These are phyloP conservation scores for Pleurotus tuber-regium DNA, from an alignment of 768 basidiomycete species.

Conservation along the genomic window DNA sequence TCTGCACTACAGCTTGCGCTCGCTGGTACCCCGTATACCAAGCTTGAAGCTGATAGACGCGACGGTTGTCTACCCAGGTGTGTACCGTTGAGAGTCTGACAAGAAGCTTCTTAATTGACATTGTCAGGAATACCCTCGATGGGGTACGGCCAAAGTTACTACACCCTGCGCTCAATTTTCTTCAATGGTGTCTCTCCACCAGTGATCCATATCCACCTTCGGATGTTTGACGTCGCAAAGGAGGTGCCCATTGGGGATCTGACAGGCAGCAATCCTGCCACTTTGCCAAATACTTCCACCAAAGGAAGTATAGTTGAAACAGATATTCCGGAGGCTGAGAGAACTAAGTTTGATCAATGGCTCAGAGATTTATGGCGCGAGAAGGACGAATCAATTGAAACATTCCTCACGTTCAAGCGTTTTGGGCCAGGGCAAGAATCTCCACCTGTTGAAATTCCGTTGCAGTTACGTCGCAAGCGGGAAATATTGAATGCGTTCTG, in stretches of 20 bases:
- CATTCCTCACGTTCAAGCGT: constrained; percentile 52
- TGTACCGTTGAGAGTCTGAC: too few relatives aligned
- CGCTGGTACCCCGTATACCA: constrained; percentile 75
- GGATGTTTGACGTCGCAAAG: constrained; percentile 65
- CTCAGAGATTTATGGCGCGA: constrained; percentile 75
- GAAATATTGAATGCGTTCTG: constrained; percentile 70
- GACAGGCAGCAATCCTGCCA: constrained; percentile 31
- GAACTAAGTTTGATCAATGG: constrained; percentile 77
- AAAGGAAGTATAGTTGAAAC: constrained; percentile 34
- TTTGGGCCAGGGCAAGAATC: constrained; percentile 30
- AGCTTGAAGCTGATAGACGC: constrained; percentile 83
- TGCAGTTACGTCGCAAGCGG: constrained; percentile 48
- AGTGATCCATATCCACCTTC: constrained; percentile 81
- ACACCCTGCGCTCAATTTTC: constrained; percentile 89
- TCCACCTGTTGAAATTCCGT: constrained; percentile 49
- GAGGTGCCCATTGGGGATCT: constrained; percentile 72
- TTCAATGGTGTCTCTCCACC: constrained; percentile 80
- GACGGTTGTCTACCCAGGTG: constrained; percentile 90
- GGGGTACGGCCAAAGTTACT: constrained; percentile 85
- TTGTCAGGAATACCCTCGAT: constrained; percentile 67
- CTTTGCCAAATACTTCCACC: constrained; percentile 23
- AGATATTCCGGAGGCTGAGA: constrained; percentile 58
- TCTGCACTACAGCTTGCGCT: constrained; percentile 78
- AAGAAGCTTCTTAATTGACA: too few relatives aligned
- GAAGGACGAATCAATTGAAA: constrained; percentile 80